Evolutionary conservation across 352 stramenopile species (phyloP).

Genomic region (Pythium monospermum): DNA sequence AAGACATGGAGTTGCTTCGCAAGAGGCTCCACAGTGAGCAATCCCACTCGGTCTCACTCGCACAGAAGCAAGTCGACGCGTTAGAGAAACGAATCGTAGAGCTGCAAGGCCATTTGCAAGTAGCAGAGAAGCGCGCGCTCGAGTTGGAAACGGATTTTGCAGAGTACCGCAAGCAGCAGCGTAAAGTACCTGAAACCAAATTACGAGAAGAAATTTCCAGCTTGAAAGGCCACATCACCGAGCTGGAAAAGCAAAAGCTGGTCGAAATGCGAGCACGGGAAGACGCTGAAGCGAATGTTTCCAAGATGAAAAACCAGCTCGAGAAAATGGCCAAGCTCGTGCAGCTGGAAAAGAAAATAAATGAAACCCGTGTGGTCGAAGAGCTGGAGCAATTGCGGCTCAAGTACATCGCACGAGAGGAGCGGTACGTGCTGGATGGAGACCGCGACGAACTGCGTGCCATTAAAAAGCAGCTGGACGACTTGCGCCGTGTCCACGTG

Average conservation of each 20-base stretch:
- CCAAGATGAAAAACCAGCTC: conserved; percentile 45
- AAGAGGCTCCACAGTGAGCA: conserved; percentile 65
- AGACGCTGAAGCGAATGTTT: conserved; percentile 29
- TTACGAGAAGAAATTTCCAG: conserved; percentile 68
- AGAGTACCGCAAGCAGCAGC: conserved; percentile 66
- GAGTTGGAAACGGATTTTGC: conserved; percentile 67
- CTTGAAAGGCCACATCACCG: conserved; percentile 43
- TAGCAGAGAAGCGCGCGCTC: conserved; percentile 38
- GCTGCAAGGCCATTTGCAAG: conserved; percentile 39
- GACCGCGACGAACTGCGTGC: conserved; percentile 73
- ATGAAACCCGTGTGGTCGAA: conserved; percentile 49
- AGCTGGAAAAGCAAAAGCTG: conserved; percentile 63
- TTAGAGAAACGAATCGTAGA: conserved; percentile 37
- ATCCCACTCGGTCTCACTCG: conserved; percentile 40
- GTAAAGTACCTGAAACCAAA: conserved; percentile 62
- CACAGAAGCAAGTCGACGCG: conserved; percentile 47
- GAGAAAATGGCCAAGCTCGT: conserved; percentile 53
- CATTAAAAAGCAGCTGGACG: conserved; percentile 80
- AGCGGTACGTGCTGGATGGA: conserved; percentile 73
- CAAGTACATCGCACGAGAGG: conserved; percentile 75
- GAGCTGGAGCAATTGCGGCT: conserved; percentile 78
- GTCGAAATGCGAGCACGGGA: conserved; percentile 32
- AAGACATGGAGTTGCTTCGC: conserved; percentile 54
- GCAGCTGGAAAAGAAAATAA: conserved; percentile 61
- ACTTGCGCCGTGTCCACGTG: conserved; percentile 51